phyloP scores from a whole-genome alignment of 23 red algal genomes.

The Gracilaria caudata region DNA sequence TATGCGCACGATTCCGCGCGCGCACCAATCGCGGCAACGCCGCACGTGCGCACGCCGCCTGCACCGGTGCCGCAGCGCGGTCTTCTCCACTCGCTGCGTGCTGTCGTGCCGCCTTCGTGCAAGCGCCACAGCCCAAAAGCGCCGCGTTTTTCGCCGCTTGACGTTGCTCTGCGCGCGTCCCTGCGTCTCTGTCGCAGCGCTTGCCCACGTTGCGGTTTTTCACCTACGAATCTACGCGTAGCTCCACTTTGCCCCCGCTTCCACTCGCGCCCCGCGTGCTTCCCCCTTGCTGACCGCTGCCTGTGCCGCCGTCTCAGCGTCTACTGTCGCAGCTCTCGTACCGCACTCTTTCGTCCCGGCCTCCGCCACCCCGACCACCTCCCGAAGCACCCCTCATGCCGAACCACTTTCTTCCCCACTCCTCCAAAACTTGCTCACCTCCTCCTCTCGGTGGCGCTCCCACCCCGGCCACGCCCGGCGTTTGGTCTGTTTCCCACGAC shows the following conservation, averaged over 20 bases:
- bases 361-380: background rate
- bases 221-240: too few relatives aligned
- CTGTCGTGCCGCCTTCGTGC: background rate
- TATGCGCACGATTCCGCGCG: background rate
- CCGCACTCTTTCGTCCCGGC: background rate
- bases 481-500: constrained; percentile 83
- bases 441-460: constrained; percentile 35
- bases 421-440: background rate
- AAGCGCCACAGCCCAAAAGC: background rate
- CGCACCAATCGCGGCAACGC: background rate
- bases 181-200: background rate
- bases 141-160: background rate
- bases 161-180: background rate
- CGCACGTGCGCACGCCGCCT: background rate
- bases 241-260: background rate
- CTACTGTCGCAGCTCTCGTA: background rate
- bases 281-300: background rate
- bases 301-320: background rate
- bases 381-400: constrained; percentile 7
- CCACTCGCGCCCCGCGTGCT: background rate
- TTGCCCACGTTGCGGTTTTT: background rate
- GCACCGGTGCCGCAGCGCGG: constrained; percentile 3
- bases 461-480: constrained; percentile 81
- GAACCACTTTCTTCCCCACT: background rate
- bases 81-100: background rate